Conservation (phyloP, 306 rosid genomes). For the Macrotyloma uniflorum region DNA sequence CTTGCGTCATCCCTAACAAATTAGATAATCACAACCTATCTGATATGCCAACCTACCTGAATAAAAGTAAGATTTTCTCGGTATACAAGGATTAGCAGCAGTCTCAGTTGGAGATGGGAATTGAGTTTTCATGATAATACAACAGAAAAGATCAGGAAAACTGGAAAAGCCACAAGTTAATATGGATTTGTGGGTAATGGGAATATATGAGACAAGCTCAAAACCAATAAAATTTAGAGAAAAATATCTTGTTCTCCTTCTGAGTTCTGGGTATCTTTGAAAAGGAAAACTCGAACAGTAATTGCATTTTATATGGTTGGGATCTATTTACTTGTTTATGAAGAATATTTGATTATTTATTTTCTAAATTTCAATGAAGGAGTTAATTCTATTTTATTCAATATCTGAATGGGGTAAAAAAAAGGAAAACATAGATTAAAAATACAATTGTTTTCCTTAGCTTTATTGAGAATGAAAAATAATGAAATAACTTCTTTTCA, state of each 20-base stretch:
- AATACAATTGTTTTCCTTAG: neutral
- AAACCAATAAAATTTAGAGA: constrained; percentile 5
- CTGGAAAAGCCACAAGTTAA: neutral
- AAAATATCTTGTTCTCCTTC: neutral
- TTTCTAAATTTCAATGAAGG: neutral
- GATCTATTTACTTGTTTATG: neutral
- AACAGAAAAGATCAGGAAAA: constrained; percentile 1
- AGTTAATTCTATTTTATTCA: neutral
- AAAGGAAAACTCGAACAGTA: neutral
- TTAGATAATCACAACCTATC: neutral
- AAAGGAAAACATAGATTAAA: neutral
- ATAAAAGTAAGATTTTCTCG: constrained; percentile 2
- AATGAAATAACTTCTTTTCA: neutral
- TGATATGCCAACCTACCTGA: constrained; percentile 1
- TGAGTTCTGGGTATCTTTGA: neutral
- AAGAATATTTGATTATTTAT: neutral
- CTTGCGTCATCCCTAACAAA: constrained; percentile 1
- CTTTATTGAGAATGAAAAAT: neutral
- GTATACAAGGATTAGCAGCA: constrained; percentile 46
- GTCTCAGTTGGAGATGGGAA: constrained; percentile 50
- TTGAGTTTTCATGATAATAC: constrained; percentile 42
- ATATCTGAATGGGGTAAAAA: neutral
- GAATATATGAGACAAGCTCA: neutral
- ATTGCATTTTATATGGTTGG: neutral
- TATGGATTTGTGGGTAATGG: constrained; percentile 13